Evolutionary conservation across 75 land plant species (phyloP), one percentile per base, ranked within the genome.

Genomic region (Larix kaempferi): DNA sequence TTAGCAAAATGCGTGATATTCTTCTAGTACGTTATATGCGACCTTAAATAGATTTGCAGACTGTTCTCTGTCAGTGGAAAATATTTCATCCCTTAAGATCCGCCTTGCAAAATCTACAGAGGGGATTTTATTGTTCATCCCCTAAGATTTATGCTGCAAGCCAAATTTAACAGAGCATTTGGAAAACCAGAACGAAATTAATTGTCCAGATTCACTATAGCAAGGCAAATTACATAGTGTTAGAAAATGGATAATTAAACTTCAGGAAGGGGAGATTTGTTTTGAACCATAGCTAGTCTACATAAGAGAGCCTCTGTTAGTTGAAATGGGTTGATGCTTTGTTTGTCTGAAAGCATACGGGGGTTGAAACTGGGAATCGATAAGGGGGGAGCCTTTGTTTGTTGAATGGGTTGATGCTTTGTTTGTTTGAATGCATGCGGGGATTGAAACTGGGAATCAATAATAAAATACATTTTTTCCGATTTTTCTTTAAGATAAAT

Each of bases 371-470:
- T 39, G 37, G 5, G 0, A 17, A 39, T 69, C 49, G 3, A 41
- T 69, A 64, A 64, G 4, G 2, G 10, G 54, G 12, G 54, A 49
- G 19, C n/a, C 4, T 39, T 69, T 69, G n/a, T 37, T 66, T 7
- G 19, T 37, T 69, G 72, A 21, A 5, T 37, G 37, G 72, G 41
- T 6, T 16, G 69, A 37, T 66, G 37, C 21, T 21, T 41, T 37
- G 72, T 69, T 39, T 69, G 11, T 69, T 17, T 69, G 17, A 11
- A 69, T 69, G 73, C 35, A 65, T 64, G 17, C 25, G 41, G 73
- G 44, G 21, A 54, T 69, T 21, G 21, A 41, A 69, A 69, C n/a
- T 39, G 49, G 23, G 35, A 44, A 69, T 39, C 3, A 39, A 69
- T 69, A 44, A 22, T 69, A 69, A 69, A 69, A 49, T 10, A 49